Conservation (phyloP, 768 basidiomycete genomes). For the Boletus speciosus region DNA sequence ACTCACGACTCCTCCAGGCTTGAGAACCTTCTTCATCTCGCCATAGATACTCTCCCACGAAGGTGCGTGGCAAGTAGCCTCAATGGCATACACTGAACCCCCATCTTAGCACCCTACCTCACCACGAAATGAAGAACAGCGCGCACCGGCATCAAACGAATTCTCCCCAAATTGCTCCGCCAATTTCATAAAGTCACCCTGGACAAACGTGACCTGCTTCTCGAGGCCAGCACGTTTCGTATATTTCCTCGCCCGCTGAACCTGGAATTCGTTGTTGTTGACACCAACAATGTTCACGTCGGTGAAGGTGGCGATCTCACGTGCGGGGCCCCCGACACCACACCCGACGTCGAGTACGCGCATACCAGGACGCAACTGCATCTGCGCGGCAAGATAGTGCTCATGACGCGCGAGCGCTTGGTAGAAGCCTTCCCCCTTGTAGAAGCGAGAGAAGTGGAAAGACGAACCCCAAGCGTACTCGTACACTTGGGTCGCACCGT, state of each 20-base stretch:
- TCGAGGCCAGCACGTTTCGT: constrained; percentile 73
- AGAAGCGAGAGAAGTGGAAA: constrained; percentile 98
- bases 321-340: constrained; percentile 95
- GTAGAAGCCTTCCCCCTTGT: constrained; percentile 79
- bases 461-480: constrained; percentile 91
- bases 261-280: constrained; percentile 97
- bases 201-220: constrained; percentile 75
- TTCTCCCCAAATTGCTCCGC: constrained; percentile 87
- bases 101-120: constrained; percentile 1
- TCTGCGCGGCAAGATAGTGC: constrained; percentile 90
- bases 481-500: constrained; percentile 93
- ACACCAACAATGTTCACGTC: constrained; percentile 82
- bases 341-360: constrained; percentile 97
- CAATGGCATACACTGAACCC: constrained; percentile 83
- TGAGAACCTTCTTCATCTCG: constrained; percentile 89
- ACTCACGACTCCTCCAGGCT: constrained; percentile 91
- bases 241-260: constrained; percentile 81
- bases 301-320: constrained; percentile 89
- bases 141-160: constrained; percentile 89
- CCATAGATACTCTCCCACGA: constrained; percentile 94
- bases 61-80: constrained; percentile 96
- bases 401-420: constrained; percentile 85
- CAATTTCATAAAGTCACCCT: constrained; percentile 97
- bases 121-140: not conserved
- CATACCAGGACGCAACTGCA: constrained; percentile 86